Base-by-base conservation (phyloP, 1,284 basidiomycete species). In the Ganoderma resinaceum region DNA sequence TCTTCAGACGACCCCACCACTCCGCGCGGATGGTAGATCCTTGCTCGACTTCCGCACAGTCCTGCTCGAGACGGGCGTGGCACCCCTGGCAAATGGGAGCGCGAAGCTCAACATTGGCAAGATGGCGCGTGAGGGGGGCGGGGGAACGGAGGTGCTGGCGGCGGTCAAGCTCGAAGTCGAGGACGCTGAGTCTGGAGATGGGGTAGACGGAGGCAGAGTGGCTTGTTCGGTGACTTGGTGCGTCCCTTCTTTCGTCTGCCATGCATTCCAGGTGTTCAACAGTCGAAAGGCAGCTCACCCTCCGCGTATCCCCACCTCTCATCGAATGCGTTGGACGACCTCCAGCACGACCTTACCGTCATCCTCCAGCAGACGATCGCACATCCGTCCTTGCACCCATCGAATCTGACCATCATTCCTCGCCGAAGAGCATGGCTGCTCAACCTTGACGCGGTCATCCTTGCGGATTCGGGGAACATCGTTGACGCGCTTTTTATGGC, bases 51-150 rank as follows among this genome's bases (percentile, higher is more conserved):
- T 85, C 73, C 84, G 94, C 3, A 79, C 84, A 0, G 85, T 95
- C 49, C 81, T 86, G 9, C 84, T 95, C n/a, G 89, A 93, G 78
- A 92, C 91, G 0, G 91, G 91, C 33, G 85, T 93, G 2, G 87
- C 89, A 26, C 90, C 92, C 3, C 83, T 93, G 6, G 91, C 93
- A 31, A 95, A 93, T 71, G 94, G 94, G 16, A 94, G 92, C 70
- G 92, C 92, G 11, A 85, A 87, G 23, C 80, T 94, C 6, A 88
- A 83, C 69, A 86, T 95, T 29, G 93, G 92, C 2, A 84, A 85
- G 69, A 83, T 83, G 68, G 79, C 84, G 4, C 80, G 86, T 53
- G 87, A 55, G 52, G 52, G 52, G 20, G 52, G 52, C 14, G 52
- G 52, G 20, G 52, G 52, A 18, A 55, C 52, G 18, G 52, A 55